Evolutionary conservation across 2,329 filamentous ascomycete genomes (phyloP).

Genomic region (Trichophyton benhamiae): DNA sequence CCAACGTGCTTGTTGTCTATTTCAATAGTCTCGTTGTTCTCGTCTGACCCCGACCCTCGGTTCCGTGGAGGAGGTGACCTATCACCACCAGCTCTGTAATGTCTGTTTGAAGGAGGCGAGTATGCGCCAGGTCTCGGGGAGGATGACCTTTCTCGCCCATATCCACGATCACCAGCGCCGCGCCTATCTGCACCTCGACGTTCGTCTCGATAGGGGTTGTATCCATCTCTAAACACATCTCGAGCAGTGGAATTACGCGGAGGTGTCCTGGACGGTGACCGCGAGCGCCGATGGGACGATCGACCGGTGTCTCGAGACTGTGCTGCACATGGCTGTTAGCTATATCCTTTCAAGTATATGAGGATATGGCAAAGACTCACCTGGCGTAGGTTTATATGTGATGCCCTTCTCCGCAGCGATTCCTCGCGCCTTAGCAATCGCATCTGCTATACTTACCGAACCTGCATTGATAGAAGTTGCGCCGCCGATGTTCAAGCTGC

Average conservation of each 20-base stretch:
- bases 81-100: constrained; percentile 39
- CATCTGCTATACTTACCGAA: constrained; percentile 70
- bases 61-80: constrained; percentile 45
- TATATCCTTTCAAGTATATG: background rate
- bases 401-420: constrained; percentile 70
- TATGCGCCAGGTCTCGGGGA: constrained; percentile 53
- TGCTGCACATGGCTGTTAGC: background rate
- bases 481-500: constrained; percentile 65
- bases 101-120: constrained; percentile 46
- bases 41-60: constrained; percentile 39
- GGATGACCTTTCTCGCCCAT: constrained; percentile 57
- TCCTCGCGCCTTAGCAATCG: constrained; percentile 71
- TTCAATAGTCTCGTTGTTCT: constrained; percentile 68
- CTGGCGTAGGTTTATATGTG: constrained; percentile 32
- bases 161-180: constrained; percentile 40
- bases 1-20: constrained; percentile 81
- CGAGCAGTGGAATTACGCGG: constrained; percentile 42
- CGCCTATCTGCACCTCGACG: constrained; percentile 56
- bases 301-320: constrained; percentile 20
- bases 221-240: constrained; percentile 60
- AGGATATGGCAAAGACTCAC: constrained; percentile 12
- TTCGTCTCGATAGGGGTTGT: constrained; percentile 77
- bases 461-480: constrained; percentile 71
- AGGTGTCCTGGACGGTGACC: constrained; percentile 54
- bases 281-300: constrained; percentile 42